Percentiles rank a stretch among this genome's conserved stretches.
Conservation (phyloP, 768 basidiomycete species). For the Kwoniella dendrophila region DNA sequence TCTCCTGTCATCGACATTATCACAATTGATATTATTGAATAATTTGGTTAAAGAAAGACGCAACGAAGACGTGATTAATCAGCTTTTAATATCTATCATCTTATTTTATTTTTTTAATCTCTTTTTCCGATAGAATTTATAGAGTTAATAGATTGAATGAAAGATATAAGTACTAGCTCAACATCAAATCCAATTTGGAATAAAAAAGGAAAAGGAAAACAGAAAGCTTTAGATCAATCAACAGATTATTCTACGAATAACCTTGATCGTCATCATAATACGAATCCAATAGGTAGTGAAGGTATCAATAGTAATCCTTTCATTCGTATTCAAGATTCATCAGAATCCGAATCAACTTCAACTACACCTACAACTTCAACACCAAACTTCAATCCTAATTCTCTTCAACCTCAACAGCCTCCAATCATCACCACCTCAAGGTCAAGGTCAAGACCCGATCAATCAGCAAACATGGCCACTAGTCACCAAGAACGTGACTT, state of each 20-base stretch:
- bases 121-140: not conserved
- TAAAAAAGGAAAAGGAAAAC: slow-evolving; percentile 14
- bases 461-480: slow-evolving; percentile 1
- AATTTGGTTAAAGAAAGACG: no score
- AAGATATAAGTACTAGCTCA: slow-evolving; percentile 8
- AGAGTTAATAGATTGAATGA: not conserved
- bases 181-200: slow-evolving; percentile 10
- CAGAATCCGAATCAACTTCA: no score
- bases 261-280: not conserved
- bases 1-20: not conserved
- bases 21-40: no score
- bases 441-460: slow-evolving; percentile 6
- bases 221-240: slow-evolving; percentile 1
- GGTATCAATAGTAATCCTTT: not conserved
- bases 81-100: not conserved
- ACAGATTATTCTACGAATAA: not conserved
- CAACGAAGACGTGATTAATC: slow-evolving; percentile 20
- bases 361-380: no score
- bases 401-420: not conserved
- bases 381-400: no score
- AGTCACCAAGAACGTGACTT: not conserved
- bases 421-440: slow-evolving; percentile 4
- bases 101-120: not conserved
- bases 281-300: not conserved
- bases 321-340: slow-evolving; percentile 20